Conservation (phyloP, 2,329 filamentous ascomycete genomes). For the Celoporthe dispersa region DNA sequence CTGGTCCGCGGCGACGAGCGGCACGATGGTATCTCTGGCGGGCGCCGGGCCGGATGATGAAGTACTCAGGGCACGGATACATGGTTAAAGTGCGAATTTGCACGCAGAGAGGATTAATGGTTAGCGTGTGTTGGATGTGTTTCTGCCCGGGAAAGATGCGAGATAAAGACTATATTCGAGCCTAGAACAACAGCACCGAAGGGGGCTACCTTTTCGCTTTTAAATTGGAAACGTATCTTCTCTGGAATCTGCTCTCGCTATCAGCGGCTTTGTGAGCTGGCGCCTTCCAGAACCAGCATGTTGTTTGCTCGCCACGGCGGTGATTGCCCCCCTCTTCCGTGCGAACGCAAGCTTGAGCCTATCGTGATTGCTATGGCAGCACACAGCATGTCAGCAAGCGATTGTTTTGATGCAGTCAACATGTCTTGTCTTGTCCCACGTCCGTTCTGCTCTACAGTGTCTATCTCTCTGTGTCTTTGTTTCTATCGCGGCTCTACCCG, state of each 20-base stretch:
- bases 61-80: constrained; percentile 42
- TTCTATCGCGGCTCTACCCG: constrained; percentile 63
- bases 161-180: neutral
- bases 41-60: constrained; percentile 48
- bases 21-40: constrained; percentile 46
- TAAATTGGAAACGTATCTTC: neutral
- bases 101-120: neutral
- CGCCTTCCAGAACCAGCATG: neutral
- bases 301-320: constrained; percentile 3
- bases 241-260: neutral
- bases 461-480: neutral
- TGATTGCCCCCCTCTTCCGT: neutral
- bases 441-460: neutral
- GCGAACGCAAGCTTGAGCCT: neutral
- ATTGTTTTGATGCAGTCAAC: constrained; percentile 6
- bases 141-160: neutral
- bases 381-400: constrained; percentile 15
- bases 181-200: neutral
- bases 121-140: neutral
- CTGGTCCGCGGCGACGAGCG: constrained; percentile 58
- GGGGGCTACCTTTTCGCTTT: neutral
- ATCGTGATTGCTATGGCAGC: neutral
- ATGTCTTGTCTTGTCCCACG: neutral
- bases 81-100: constrained; percentile 26
- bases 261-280: neutral